Evolutionary conservation across 306 rosid species (phyloP), one percentile per base, ranked within the genome.

Genomic region (Quercus robur): DNA sequence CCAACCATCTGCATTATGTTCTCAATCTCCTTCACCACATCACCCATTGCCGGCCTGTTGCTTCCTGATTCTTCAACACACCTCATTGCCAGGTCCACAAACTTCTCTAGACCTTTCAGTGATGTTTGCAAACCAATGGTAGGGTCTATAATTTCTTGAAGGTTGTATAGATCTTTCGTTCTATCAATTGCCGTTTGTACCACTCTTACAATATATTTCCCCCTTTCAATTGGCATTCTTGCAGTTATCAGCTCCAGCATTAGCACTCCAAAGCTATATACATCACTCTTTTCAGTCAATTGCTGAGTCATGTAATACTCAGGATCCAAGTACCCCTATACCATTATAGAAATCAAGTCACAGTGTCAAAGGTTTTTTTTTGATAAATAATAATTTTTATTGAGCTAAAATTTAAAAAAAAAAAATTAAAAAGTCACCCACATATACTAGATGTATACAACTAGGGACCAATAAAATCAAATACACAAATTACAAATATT

Each of bases 281-380:
- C 88, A 75, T 89, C 85, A 56, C 91, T 87, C 82, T 87, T 87
- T 67, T 87, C 84, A 0, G 88, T 89, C 58, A 87, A 54, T 3
- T 72, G 84, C 26, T 89, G 87, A 1, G 87, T 76, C 70, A 79
- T 79, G 79, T 79, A 89, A 74, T 87, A 89, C 49, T 87, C 88
- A 0, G 88, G 93, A 83, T 89, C 93, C 75, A 87, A 2, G 85
- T 89, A 85, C 20, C 93, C 91, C 93, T 87, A 35, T 28, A 80
- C 55, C 23, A 59, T 52, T 62, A 67, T 61, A 56, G 38, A 64
- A 21, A 56, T 20, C 7, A 23, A 25, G 19, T 55, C 56, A 30
- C 23, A 74, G 5, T 3, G 54, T 4, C 14, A 70, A 1, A 38
- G 46, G 11, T 38, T 38, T 38, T n/a, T n/a, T 56, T n/a, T 67